Base-by-base conservation (phyloP, 73 alveolate genomes). In the Paramecium biaurelia region DNA sequence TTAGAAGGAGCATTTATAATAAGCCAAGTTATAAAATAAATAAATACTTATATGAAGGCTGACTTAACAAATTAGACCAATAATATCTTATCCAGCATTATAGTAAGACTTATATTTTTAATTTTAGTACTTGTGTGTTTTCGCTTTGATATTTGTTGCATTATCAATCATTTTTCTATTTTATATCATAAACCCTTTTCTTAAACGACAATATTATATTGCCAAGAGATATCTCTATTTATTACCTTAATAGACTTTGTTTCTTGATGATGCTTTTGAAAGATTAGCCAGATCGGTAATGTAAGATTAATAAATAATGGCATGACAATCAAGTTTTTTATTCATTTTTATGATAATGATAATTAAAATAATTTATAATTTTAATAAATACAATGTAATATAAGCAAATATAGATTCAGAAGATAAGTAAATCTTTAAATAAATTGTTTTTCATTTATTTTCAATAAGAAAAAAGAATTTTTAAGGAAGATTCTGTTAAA, bases 221-320 rank as follows among this genome's bases (percentile, higher is more conserved):
- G 70, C 74, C 1, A 79, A 79, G 28, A 38, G 90, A 38, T 79
- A 38, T 41, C 45, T 79, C 56, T 79, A 79, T 79, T 45, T 79
- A 24, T 1, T 79, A 24, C 90, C 90, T 37, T 79, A 79, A 79
- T 47, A 79, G 43, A 79, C 90, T 18, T 45, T 79, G 28, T 79
- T 79, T 34, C 72, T 79, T 20, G 90, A 79, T 79, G 90, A 79
- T 24, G 42, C 90, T 24, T 79, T 79, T 79, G 90, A 79, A 47
- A 79, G 90, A 45, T 7, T 79, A 42, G 70, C 90, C 28, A 38
- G 74, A 79, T 79, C 90, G 1, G 90, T 79, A 23, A 79, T 79
- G 74, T 23, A 42, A 79, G 86, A 72, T 12, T 67, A 67, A 67
- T 11, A 67, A 67, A 67, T 67, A 11, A 67, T 67, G 38, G 49